Conservation (phyloP, 1,284 basidiomycete genomes). For the Papiliotrema fonsecae region DNA sequence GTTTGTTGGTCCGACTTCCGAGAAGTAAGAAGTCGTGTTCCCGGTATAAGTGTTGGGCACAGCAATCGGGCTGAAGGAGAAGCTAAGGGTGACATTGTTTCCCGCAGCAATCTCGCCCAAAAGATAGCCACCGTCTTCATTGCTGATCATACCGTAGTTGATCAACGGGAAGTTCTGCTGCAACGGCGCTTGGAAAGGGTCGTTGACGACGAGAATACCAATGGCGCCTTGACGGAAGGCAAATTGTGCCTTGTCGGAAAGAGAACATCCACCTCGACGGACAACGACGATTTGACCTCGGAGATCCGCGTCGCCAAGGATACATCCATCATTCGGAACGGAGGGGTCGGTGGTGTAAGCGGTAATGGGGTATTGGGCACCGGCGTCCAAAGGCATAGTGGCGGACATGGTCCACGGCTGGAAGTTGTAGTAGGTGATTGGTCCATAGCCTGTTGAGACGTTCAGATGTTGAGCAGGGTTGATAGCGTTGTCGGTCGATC, state of each 20-base stretch:
- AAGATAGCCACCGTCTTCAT: constrained; percentile 46
- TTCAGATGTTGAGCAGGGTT: constrained; percentile 34
- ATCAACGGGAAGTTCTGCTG: constrained; percentile 28
- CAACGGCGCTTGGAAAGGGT: constrained; percentile 12
- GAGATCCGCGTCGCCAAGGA: constrained; percentile 29
- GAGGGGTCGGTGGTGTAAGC: constrained; percentile 28
- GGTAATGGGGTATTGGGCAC: constrained; percentile 16
- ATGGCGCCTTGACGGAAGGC: constrained; percentile 22
- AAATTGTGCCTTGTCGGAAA: constrained; percentile 19
- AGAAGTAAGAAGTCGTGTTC: constrained; percentile 58
- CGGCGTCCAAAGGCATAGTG: background rate
- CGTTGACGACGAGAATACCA: constrained; percentile 29
- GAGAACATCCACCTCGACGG: constrained; percentile 32
- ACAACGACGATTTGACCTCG: constrained; percentile 35
- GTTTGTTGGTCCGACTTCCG: constrained; percentile 58
- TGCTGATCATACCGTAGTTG: constrained; percentile 31
- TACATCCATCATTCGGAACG: constrained; percentile 35
- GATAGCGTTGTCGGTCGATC: constrained; percentile 40
- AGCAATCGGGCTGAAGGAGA: constrained; percentile 52
- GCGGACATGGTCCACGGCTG: constrained; percentile 23
- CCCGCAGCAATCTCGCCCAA: constrained; percentile 50
- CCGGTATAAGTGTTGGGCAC: constrained; percentile 51
- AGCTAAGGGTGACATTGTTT: constrained; percentile 50
- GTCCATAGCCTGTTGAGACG: constrained; percentile 31
- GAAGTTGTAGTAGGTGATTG: constrained; percentile 37